phyloP scores from a whole-genome alignment of 2,329 filamentous ascomycete genomes.

The Ceratocystis huliohia region DNA sequence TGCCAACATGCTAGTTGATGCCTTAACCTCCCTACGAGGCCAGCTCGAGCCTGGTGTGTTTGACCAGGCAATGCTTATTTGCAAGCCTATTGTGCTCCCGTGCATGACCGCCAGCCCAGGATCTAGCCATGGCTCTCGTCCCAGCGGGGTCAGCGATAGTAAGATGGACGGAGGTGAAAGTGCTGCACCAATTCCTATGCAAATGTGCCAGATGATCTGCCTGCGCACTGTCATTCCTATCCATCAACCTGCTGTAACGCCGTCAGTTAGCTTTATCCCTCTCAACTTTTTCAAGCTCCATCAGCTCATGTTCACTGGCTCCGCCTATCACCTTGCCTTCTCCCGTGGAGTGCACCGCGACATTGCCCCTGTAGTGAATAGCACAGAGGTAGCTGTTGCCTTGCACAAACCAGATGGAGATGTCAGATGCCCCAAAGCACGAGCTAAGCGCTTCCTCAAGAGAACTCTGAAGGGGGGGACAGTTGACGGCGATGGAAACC shows the following conservation, averaged over 20 bases:
- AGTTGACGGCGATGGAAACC: conserved; percentile 27
- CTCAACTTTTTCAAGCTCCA: conserved; percentile 53
- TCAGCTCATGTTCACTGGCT: conserved; percentile 47
- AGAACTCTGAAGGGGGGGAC: conserved; percentile 16
- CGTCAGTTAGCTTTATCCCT: conserved; percentile 46
- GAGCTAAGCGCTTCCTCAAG: conserved; percentile 18
- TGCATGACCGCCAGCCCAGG: conserved; percentile 24
- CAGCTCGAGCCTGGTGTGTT: conserved; percentile 36
- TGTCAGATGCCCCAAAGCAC: background rate
- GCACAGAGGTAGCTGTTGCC: background rate
- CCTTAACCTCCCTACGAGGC: conserved; percentile 32
- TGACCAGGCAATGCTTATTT: conserved; percentile 35
- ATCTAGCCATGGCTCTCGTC: background rate
- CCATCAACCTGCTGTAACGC: conserved; percentile 35
- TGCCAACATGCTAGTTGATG: conserved; percentile 33
- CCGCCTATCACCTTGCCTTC: conserved; percentile 46
- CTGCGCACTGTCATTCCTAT: conserved; percentile 51
- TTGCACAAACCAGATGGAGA: background rate
- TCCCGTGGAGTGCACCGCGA: conserved; percentile 48
- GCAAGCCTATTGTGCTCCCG: conserved; percentile 34
- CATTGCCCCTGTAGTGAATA: conserved; percentile 38
- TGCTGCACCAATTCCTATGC: background rate
- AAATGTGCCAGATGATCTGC: conserved; percentile 32
- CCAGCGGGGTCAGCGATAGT: background rate
- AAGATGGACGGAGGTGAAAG: background rate